Conservation (phyloP, 495 filamentous ascomycete genomes). For the Lophium mytilinum region DNA sequence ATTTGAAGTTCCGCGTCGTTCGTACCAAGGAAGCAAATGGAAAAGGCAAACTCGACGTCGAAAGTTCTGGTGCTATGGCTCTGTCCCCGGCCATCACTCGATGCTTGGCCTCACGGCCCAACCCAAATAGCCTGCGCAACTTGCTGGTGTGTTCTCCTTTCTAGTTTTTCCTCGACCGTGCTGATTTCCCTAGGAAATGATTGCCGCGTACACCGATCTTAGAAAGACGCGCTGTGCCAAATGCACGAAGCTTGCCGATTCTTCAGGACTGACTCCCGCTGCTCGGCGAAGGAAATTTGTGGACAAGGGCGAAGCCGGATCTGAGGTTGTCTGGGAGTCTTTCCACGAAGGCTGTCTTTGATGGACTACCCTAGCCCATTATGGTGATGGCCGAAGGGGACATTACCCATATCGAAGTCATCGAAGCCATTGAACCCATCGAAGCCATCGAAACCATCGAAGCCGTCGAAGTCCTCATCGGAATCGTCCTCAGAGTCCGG, state of each 20-base stretch:
- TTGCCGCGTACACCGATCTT: constrained; percentile 22
- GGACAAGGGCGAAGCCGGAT: neutral
- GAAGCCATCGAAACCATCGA: too few relatives aligned
- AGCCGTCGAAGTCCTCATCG: neutral
- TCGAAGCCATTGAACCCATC: too few relatives aligned
- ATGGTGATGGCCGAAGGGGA: too few relatives aligned
- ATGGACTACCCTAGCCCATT: too few relatives aligned
- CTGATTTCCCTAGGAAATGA: constrained; percentile 23
- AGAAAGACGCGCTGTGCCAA: constrained; percentile 13
- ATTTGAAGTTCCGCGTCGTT: constrained; percentile 17
- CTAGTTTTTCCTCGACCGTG: neutral
- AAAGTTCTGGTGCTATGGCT: constrained; percentile 17
- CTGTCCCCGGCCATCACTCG: constrained; percentile 11
- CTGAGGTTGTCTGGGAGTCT: constrained; percentile 18
- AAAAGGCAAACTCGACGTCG: constrained; percentile 12
- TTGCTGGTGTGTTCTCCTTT: constrained; percentile 15
- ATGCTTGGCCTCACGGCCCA: constrained; percentile 19
- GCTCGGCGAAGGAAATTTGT: constrained; percentile 19
- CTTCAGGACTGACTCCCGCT: constrained; percentile 1
- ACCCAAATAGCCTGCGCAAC: constrained; percentile 18
- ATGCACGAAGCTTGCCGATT: constrained; percentile 18
- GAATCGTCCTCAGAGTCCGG: neutral
- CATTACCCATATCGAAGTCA: too few relatives aligned
- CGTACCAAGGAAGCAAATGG: constrained; percentile 12
- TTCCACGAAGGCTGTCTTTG: constrained; percentile 25